A percentile compares a stretch with the other conserved stretches of the same genome.
Evolutionary conservation across 352 stramenopile species (phyloP).

Genomic region (Globisporangium okanoganense): DNA sequence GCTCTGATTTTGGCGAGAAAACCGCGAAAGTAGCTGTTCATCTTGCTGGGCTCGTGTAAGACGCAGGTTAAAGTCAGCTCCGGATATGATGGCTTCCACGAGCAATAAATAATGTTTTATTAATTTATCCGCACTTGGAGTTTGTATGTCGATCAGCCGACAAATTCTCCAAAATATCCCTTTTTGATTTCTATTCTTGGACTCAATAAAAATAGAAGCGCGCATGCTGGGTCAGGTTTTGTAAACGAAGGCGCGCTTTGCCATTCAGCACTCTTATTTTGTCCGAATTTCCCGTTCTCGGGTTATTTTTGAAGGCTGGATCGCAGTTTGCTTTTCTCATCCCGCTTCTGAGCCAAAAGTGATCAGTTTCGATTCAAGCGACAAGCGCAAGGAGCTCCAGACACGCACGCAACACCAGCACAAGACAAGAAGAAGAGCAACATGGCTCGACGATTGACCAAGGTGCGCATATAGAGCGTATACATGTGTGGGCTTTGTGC

Average conservation of each 20-base stretch:
- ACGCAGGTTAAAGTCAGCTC: neutral
- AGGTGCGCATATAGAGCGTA: slow-evolving; percentile 36
- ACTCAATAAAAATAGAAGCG: neutral
- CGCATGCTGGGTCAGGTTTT: neutral
- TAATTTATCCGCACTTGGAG: too few species aligned
- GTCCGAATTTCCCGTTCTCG: neutral
- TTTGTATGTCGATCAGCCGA: too few species aligned
- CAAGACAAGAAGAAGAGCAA: neutral
- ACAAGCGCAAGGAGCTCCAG: slow-evolving; percentile 1
- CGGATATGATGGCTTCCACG: neutral
- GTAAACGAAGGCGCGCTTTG: neutral
- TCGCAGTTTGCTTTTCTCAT: neutral
- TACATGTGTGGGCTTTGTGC: neutral
- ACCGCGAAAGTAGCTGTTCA: too few species aligned
- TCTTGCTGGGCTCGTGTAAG: too few species aligned
- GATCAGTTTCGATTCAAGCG: slow-evolving; percentile 8
- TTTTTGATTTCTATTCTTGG: neutral
- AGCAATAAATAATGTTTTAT: too few species aligned
- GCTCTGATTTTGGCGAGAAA: too few species aligned
- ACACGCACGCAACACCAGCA: neutral
- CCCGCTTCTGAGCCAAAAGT: neutral
- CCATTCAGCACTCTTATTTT: neutral
- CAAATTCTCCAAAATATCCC: neutral
- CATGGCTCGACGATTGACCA: slow-evolving; percentile 83
- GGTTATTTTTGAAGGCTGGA: neutral